Base-by-base conservation (phyloP, 768 basidiomycete species). In the Suillus occidentalis region DNA sequence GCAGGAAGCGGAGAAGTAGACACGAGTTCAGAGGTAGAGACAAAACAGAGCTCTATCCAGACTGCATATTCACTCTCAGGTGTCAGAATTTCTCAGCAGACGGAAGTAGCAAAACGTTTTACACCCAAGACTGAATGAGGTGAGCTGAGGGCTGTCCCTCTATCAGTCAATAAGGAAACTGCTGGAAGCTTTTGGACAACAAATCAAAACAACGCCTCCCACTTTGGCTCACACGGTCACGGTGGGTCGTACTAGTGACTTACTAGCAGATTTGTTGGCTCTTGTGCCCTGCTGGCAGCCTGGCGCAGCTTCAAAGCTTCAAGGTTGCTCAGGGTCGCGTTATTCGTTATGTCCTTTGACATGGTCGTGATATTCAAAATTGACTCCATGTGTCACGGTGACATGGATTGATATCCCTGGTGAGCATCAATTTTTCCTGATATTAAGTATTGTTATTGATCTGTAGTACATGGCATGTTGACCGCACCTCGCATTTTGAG, bases 121-220 rank as follows among this genome's bases (percentile, higher is more conserved):
- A 34, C 2, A 34, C 34, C 34, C 34, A 34, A 34, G 34, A 34
- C 34, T 34, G 34, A 34, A 34, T 34, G 34, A 34, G 6, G 34
- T 34, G 34, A 34, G 6, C 34, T 34, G 34, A 34, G 34, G 6
- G 6, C 34, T 5, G 34, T 34, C 34, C 4, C 34, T 34, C 3
- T 2, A 5, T 34, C 37, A 37, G 9, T 39, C 39, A 28, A 50
- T 25, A 50, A 50, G 49, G 49, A 50, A 50, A 50, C 22, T 28
- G 25, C 25, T 50, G 37, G 37, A 37, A 12, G 37, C 37, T 37
- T 37, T 69, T 72, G 70, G 45, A 67, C 56, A 66, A 73, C 10
- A 72, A 0, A 6, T 12, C n/a, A 62, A 72, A 75, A 72, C 49
- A 75, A 59, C 47, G 49, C 61, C 49, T 25, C 25, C 9, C 8